Percentiles rank a stretch among this genome's conserved stretches.
Evolutionary conservation across 139 green algal species (phyloP).

Genomic region (Chlorella sorokiniana): DNA sequence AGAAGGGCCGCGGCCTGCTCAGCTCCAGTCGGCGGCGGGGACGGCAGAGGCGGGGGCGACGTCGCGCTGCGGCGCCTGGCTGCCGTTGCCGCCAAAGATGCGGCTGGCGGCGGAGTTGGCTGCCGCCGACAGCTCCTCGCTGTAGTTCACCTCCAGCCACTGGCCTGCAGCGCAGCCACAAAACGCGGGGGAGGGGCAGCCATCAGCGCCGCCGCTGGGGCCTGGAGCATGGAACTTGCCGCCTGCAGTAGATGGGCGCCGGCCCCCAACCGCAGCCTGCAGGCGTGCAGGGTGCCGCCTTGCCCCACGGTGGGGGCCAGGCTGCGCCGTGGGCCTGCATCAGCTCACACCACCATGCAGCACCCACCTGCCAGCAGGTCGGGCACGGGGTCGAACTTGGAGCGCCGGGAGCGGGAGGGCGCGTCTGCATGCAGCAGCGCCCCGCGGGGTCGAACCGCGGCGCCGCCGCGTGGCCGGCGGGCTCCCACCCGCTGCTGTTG

Average conservation of each 20-base stretch:
- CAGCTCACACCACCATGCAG: not conserved
- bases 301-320: too few relatives aligned
- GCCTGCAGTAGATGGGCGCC: too few relatives aligned
- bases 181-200: too few relatives aligned
- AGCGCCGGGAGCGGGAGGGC: not conserved
- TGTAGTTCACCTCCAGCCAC: not conserved
- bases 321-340: not conserved
- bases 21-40: not conserved
- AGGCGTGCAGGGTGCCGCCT: not conserved
- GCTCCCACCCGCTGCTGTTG: conserved; percentile 12
- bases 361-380: not conserved
- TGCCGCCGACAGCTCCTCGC: not conserved
- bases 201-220: too few relatives aligned
- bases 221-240: too few relatives aligned
- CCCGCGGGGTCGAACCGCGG: not conserved
- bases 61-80: not conserved
- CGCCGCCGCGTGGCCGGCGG: not conserved
- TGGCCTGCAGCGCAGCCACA: too few relatives aligned
- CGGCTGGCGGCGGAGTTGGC: not conserved
- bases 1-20: too few relatives aligned
- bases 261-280: too few relatives aligned
- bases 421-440: not conserved
- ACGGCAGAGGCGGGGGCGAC: too few relatives aligned
- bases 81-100: not conserved
- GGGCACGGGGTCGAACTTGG: conserved; percentile 5